phyloP scores from a whole-genome alignment of 2,329 filamentous ascomycete genomes.

The Aspergillus pseudoterreus region DNA sequence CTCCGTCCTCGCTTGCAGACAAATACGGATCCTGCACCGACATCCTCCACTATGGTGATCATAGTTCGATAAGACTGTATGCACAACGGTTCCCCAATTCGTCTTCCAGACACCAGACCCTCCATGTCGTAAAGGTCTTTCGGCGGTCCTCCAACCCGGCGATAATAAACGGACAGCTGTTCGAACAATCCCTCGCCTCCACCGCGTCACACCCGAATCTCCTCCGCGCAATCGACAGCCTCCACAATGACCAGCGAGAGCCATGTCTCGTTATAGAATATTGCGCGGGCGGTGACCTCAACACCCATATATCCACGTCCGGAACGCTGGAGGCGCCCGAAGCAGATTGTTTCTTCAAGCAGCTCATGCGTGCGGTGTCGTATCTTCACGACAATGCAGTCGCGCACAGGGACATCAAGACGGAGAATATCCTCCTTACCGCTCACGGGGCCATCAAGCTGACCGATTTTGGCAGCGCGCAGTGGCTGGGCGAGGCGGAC shows the following conservation, averaged over 20 bases:
- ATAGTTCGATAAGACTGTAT: slow-evolving; percentile 24
- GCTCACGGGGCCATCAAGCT: slow-evolving; percentile 79
- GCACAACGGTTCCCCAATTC: slow-evolving; percentile 6
- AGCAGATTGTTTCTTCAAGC: slow-evolving; percentile 88
- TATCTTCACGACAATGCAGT: slow-evolving; percentile 79
- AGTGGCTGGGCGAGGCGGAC: slow-evolving; percentile 4
- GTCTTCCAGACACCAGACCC: slow-evolving; percentile 1
- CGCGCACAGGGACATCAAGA: slow-evolving; percentile 90
- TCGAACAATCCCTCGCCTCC: slow-evolving; percentile 15
- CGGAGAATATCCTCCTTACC: slow-evolving; percentile 88
- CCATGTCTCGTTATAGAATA: slow-evolving; percentile 28
- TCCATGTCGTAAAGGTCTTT: slow-evolving; percentile 28
- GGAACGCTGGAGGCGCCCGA: slow-evolving; percentile 78
- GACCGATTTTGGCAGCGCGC: slow-evolving; percentile 74
- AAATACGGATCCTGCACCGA: slow-evolving; percentile 25
- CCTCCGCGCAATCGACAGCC: slow-evolving; percentile 22
- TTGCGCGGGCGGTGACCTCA: slow-evolving; percentile 81
- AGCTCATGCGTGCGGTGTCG: slow-evolving; percentile 25
- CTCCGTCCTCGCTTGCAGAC: slow-evolving; percentile 11
- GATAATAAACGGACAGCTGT: slow-evolving; percentile 6
- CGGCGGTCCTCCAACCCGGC: slow-evolving; percentile 14
- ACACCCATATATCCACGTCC: slow-evolving; percentile 74
- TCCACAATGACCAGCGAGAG: slow-evolving; percentile 24
- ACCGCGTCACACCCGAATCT: slow-evolving; percentile 25
- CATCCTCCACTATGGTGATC: slow-evolving; percentile 25